phyloP scores from a whole-genome alignment of 2,329 filamentous ascomycete species.

The Aspergillus viridinutans region DNA sequence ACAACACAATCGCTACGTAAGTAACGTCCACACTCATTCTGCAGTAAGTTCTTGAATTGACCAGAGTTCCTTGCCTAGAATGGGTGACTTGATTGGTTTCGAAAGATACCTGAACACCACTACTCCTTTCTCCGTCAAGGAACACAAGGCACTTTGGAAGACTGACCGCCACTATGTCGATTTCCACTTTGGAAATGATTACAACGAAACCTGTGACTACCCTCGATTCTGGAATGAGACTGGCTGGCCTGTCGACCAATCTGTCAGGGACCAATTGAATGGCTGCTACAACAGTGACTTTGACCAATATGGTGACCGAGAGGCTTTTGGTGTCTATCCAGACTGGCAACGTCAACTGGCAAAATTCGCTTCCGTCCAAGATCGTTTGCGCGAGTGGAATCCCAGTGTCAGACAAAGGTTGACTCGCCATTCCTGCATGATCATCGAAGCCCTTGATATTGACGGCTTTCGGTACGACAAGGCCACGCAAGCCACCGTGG shows the following conservation, averaged over 20 bases:
- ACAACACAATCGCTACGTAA: conserved; percentile 62
- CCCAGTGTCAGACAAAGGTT: conserved; percentile 56
- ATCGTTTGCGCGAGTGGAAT: conserved; percentile 62
- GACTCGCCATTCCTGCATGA: conserved; percentile 60
- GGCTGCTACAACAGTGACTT: conserved; percentile 63
- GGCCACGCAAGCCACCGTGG: conserved; percentile 60
- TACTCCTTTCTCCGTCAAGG: conserved; percentile 51
- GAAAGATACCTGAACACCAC: conserved; percentile 57
- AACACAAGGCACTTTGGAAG: conserved; percentile 59
- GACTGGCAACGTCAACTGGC: conserved; percentile 62
- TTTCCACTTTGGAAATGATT: conserved; percentile 53
- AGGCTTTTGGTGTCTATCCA: conserved; percentile 60
- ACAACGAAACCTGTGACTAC: conserved; percentile 53
- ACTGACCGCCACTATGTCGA: conserved; percentile 53
- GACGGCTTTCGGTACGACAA: conserved; percentile 67
- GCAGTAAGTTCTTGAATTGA: neutral
- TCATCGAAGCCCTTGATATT: conserved; percentile 60
- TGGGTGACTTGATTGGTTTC: conserved; percentile 62
- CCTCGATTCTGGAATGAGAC: conserved; percentile 60
- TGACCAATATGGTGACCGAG: conserved; percentile 61
- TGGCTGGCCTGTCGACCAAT: conserved; percentile 48
- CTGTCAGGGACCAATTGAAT: conserved; percentile 45
- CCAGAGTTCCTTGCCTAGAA: conserved; percentile 1
- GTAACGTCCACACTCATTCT: conserved; percentile 13
- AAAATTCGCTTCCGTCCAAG: conserved; percentile 64